Evolutionary conservation across 805 yeast species (phyloP).

Genomic region (Kuraishia floccosa): DNA sequence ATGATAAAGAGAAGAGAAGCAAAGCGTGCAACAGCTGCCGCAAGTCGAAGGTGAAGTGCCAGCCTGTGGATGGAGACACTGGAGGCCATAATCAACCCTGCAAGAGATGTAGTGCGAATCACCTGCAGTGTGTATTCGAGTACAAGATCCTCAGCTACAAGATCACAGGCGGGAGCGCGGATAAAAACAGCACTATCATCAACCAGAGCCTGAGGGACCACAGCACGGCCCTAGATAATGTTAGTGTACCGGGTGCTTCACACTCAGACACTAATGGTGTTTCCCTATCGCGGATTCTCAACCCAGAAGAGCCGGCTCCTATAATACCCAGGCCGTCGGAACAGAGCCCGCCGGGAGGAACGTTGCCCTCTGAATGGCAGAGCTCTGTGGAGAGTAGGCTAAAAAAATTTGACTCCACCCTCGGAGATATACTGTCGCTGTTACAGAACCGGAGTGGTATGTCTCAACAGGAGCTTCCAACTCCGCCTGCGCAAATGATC

Average conservation of each 20-base stretch:
- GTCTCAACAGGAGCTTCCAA: slow-evolving; percentile 5
- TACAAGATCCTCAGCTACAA: slow-evolving; percentile 35
- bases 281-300: not conserved
- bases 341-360: not conserved
- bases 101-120: slow-evolving; percentile 40
- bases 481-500: not conserved
- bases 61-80: slow-evolving; percentile 23
- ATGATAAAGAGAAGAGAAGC: slow-evolving; percentile 15
- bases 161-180: slow-evolving; percentile 14
- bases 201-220: not conserved
- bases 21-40: slow-evolving; percentile 60
- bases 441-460: no score
- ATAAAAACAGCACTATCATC: slow-evolving; percentile 1
- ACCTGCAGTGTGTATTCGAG: slow-evolving; percentile 46
- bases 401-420: slow-evolving; percentile 24
- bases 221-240: no score
- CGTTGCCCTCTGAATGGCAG: slow-evolving; percentile 15
- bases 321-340: not conserved
- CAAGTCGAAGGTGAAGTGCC: slow-evolving; percentile 51
- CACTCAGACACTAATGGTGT: not conserved
- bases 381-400: slow-evolving; percentile 24
- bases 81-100: slow-evolving; percentile 35
- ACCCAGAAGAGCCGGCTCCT: not conserved
- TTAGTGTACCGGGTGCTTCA: no score
- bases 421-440: slow-evolving; percentile 23